Base-by-base conservation (phyloP, 306 rosid genomes). In the Acacia confusa region DNA sequence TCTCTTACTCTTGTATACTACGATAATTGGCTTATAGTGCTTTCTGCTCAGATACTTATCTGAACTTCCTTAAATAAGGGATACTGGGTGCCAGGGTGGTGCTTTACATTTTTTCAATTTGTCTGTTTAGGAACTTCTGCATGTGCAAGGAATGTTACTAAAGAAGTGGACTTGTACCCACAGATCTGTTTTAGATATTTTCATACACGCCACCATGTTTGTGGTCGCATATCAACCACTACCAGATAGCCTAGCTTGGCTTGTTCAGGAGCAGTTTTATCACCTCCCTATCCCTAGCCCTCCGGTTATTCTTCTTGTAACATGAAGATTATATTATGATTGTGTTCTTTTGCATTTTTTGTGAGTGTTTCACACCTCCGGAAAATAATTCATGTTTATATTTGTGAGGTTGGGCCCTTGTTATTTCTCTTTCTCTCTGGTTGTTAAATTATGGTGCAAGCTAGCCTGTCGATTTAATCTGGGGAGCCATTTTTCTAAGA, bases 181-280 rank as follows among this genome's bases (percentile, higher is more conserved):
- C 38, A 53, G 9, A 20, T 64, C 28, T 64, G 7, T 43, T 65
- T 12, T 0, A 38, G 19, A 27, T 11, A 20, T 82, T 40, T 70
- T 20, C 41, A 25, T 65, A 20, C 45, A 12, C n/a, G 65, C 47
- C 12, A 27, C 38, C 58, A 28, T 67, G 64, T 72, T n/a, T 52
- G 27, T 40, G 34, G 64, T 63, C n/a, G 11, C n/a, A 17, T 7
- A 47, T 60, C 28, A 27, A 55, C 64, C 68, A 22, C 63, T 9
- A 55, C 4, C 60, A 19, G 64, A 60, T 2, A 30, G 47, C 66
- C n/a, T 72, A 74, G 71, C 60, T 73, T 44, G 43, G 75, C 78
- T 40, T 66, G 36, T 76, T 80, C 38, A 69, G 74, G 75, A 80
- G 60, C 30, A 17, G 47, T 6, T 77, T 22, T 38, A 69, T 16